Evolutionary conservation across 2,329 filamentous ascomycete genomes (phyloP).

Genomic region (Endoconidiophora laricicola): DNA sequence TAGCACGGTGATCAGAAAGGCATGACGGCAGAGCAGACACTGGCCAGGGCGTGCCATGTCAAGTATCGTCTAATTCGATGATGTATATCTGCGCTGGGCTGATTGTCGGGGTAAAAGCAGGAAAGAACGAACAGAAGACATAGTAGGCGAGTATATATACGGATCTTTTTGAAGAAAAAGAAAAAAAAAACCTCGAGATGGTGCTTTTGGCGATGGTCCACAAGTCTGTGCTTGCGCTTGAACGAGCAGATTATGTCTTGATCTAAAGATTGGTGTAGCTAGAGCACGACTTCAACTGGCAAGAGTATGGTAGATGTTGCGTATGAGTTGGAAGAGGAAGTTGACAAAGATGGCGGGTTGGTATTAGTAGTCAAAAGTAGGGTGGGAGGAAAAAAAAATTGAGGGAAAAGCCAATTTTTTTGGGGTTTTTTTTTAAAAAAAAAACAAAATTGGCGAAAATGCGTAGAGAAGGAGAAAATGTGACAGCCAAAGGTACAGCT

Average conservation of each 20-base stretch:
- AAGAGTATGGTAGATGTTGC: no score
- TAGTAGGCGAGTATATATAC: neutral
- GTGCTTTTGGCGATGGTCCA: neutral
- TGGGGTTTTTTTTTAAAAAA: neutral
- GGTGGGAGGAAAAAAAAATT: neutral
- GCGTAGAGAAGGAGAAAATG: neutral
- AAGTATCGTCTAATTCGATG: no score
- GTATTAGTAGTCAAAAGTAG: neutral
- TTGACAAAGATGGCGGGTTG: neutral
- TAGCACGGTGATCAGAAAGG: neutral
- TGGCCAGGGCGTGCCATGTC: no score
- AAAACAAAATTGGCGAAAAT: neutral
- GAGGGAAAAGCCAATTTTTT: no score
- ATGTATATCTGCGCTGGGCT: no score
- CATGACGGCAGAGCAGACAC: neutral
- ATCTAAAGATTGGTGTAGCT: neutral
- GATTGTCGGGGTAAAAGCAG: neutral
- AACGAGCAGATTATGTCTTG: neutral
- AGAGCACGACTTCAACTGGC: neutral
- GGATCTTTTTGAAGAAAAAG: neutral
- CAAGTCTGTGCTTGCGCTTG: slow-evolving; percentile 23
- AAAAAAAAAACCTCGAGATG: neutral
- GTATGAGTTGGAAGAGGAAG: neutral
- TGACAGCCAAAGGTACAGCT: neutral
- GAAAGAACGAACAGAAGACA: neutral